A percentile compares a stretch with the other conserved stretches of the same genome.
Evolutionary conservation across 2,329 filamentous ascomycete genomes (phyloP).

Genomic region (Fragosphaeria purpurea): DNA sequence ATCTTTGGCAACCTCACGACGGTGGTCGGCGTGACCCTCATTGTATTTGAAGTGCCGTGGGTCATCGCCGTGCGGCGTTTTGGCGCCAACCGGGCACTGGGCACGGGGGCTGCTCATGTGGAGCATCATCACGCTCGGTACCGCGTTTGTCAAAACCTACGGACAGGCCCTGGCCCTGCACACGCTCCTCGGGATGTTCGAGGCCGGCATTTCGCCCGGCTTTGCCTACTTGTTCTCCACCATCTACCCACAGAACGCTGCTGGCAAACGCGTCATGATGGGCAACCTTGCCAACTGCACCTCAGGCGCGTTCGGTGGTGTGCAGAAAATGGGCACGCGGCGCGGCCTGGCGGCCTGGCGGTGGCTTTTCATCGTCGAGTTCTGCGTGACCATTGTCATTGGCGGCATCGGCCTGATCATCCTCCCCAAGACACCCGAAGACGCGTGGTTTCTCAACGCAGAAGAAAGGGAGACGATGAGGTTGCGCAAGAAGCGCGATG

Average conservation of each 20-base stretch:
- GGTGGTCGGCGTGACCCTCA: slow-evolving; percentile 3
- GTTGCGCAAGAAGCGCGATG: slow-evolving; percentile 3
- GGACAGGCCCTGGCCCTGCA: slow-evolving; percentile 3
- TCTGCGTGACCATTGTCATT: slow-evolving; percentile 9
- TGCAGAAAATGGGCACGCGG: slow-evolving; percentile 28
- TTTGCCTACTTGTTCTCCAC: slow-evolving; percentile 19
- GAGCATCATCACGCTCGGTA: slow-evolving; percentile 5
- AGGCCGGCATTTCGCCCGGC: slow-evolving; percentile 20
- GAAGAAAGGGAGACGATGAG: slow-evolving; percentile 8
- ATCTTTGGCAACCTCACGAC: slow-evolving; percentile 9
- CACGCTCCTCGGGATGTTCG: slow-evolving; percentile 10
- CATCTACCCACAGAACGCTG: slow-evolving; percentile 20
- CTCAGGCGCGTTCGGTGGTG: slow-evolving; percentile 14
- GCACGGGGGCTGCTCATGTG: slow-evolving; percentile 3
- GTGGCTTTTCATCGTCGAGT: slow-evolving; percentile 35
- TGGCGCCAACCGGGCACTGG: slow-evolving; percentile 4
- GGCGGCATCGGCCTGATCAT: slow-evolving; percentile 1
- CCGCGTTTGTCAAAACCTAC: slow-evolving; percentile 7
- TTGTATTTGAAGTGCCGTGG: slow-evolving; percentile 8
- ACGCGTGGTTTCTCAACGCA: slow-evolving; percentile 3
- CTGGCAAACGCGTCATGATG: slow-evolving; percentile 17
- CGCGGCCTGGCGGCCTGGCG: slow-evolving; percentile 34
- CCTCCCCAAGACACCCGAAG: slow-evolving; percentile 1
- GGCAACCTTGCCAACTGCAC: slow-evolving; percentile 17
- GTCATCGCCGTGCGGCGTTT: slow-evolving; percentile 5